Evolutionary conservation across 2,329 filamentous ascomycete species (phyloP), one percentile per base, ranked within the genome.

Genomic region (Xylaria sp.): DNA sequence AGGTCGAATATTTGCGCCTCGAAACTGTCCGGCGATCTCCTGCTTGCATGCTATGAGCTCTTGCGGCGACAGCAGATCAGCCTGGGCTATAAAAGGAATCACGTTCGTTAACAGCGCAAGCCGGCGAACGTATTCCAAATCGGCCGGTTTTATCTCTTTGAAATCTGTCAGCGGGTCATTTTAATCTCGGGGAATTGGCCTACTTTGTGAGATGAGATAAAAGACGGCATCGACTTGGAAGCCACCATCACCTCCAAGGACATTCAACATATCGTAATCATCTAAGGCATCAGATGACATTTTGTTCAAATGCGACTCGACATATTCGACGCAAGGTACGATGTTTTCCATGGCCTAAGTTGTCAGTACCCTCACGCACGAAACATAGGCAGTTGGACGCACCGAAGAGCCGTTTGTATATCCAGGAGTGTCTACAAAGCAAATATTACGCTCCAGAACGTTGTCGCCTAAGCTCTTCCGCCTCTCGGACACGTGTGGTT

Each of bases 371-470:
- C 21, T 39, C 13, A 19, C 39, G 22, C 17, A 47, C 20, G 38
- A 21, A 39, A 19, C 17, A 52, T 8, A 50, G 20, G 9, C 39
- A 21, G 44, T n/a, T 13, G 17, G 38, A 71, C 81, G 56, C 72
- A 85, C 80, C 37, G 80, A 82, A 42, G 75, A 77, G 42, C 78
- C 79, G 60, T 69, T 74, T 39, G 78, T 75, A 70, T 84, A 85
- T 11, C 87, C 86, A 9, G 88, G 85, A 2, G 90, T 93, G 73
- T 97, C 93, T 53, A 97, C 86, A 68, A 99, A 97, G 71, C 91
- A 96, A 4, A 99, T 74, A 67, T 99, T 99, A 24, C 93, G 84
- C 68, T 97, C 93, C 42, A 97, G 76, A 38, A 97, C 83, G 19
- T 85, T 82, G 59, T 94, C 92, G 7, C 86, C 86, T 47, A 85